Percentiles rank a stretch among this genome's conserved stretches.
These are phyloP conservation scores for Saccharomyces hybrid DNA, from an alignment of 1,139 yeast genomes.

Conservation along the genomic window DNA sequence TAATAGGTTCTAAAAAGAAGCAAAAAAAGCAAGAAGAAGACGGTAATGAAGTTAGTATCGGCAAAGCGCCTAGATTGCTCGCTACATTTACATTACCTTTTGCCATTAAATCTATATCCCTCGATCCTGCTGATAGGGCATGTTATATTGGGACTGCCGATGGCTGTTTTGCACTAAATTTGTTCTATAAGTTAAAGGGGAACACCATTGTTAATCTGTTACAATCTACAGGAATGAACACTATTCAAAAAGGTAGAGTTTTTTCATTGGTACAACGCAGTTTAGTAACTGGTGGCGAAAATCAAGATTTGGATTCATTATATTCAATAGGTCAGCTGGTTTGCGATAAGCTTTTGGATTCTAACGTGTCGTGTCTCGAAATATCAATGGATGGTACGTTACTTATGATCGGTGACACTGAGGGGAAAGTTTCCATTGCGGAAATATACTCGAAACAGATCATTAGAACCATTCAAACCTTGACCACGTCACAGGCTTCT, in stretches of 20 bases:
- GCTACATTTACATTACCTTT: conserved; percentile 64
- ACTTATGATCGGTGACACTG: conserved; percentile 64
- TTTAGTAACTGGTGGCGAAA: conserved; percentile 2
- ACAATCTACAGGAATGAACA: conserved; percentile 14
- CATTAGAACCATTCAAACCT: conserved; percentile 53
- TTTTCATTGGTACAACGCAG: conserved; percentile 22
- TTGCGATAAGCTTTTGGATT: conserved; percentile 16
- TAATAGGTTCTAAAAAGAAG: conserved; percentile 8
- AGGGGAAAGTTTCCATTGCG: conserved; percentile 60
- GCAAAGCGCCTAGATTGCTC: conserved; percentile 35
- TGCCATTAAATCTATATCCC: conserved; percentile 50
- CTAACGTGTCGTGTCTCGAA: conserved; percentile 45
- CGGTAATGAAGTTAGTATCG: background rate
- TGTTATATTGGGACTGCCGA: conserved; percentile 61
- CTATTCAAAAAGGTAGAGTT: conserved; percentile 14
- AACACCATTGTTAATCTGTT: conserved; percentile 18
- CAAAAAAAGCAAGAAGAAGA: conserved; percentile 22
- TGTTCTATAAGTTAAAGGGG: conserved; percentile 20
- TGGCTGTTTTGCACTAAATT: conserved; percentile 38
- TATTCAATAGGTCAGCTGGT: conserved; percentile 26
- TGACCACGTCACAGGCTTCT: conserved; percentile 31
- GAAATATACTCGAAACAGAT: conserved; percentile 77
- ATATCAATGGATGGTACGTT: conserved; percentile 71
- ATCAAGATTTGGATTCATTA: conserved; percentile 11
- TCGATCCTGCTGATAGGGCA: conserved; percentile 79